Evolutionary conservation across 1,284 basidiomycete species (phyloP).

Genomic region (Cutaneotrichosporon sp.): DNA sequence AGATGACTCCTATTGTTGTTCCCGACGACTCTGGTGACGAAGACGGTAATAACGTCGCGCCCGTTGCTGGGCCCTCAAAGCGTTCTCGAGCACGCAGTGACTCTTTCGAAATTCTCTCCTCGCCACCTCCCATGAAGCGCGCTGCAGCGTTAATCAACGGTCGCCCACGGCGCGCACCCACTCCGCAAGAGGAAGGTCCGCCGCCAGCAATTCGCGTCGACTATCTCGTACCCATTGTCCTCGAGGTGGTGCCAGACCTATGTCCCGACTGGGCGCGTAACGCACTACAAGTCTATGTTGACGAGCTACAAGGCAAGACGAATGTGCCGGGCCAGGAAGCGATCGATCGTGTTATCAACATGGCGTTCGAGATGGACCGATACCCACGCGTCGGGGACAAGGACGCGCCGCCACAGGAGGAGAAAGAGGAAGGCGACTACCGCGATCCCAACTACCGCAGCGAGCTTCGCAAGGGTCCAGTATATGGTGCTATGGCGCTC

Average conservation of each 20-base stretch:
- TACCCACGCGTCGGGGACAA: conserved; percentile 28
- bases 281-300: conserved; percentile 5
- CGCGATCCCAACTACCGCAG: conserved; percentile 21
- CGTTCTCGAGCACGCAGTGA: background rate
- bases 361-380: conserved; percentile 28
- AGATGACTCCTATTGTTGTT: conserved; percentile 22
- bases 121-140: background rate
- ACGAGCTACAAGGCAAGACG: conserved; percentile 8
- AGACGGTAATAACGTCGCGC: background rate
- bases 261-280: conserved; percentile 23
- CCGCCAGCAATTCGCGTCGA: conserved; percentile 4
- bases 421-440: conserved; percentile 16
- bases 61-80: background rate
- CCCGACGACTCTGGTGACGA: conserved; percentile 19
- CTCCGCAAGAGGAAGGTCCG: no score
- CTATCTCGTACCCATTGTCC: conserved; percentile 27
- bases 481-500: background rate
- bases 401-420: conserved; percentile 4
- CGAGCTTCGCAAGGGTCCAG: background rate
- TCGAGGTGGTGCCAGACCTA: conserved; percentile 41
- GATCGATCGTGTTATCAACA: conserved; percentile 20
- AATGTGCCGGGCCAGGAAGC: conserved; percentile 13
- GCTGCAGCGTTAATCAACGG: background rate
- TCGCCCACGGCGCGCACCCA: background rate
- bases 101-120: background rate